Evolutionary conservation across 345 rosid genomes (phyloP).

Genomic region (Crucihimalaya himalaica): DNA sequence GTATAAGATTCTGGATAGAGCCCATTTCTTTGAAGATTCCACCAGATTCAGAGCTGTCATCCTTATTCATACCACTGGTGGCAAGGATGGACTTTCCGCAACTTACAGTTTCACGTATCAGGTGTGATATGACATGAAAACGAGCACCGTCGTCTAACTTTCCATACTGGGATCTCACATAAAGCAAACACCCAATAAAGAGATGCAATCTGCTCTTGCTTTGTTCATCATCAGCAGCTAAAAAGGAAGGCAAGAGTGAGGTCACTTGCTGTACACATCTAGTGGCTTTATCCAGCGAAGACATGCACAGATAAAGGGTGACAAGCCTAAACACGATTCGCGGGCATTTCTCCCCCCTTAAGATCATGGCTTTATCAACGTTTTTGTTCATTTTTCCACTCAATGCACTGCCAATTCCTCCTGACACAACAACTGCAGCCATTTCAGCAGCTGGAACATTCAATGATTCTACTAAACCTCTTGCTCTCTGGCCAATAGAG

Average conservation of each 20-base stretch:
- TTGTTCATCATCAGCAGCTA: conserved; percentile 85
- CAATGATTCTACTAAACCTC: conserved; percentile 90
- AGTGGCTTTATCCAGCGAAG: conserved; percentile 86
- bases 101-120: conserved; percentile 85
- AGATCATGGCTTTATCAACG: conserved; percentile 90
- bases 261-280: conserved; percentile 82
- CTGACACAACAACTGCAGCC: conserved; percentile 98
- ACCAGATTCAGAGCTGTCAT: conserved; percentile 63
- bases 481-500: conserved; percentile 93
- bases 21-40: conserved; percentile 66
- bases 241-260: conserved; percentile 76
- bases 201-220: conserved; percentile 88
- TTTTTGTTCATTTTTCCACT: conserved; percentile 76
- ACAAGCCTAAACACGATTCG: conserved; percentile 85
- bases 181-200: conserved; percentile 86
- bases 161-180: conserved; percentile 77
- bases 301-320: conserved; percentile 72
- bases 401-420: conserved; percentile 90
- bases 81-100: conserved; percentile 85
- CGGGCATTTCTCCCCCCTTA: conserved; percentile 93
- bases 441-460: conserved; percentile 98
- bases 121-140: conserved; percentile 82
- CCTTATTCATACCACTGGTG: conserved; percentile 67
- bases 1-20: conserved; percentile 74
- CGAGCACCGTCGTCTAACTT: conserved; percentile 85